Evolutionary conservation across 768 basidiomycete species (phyloP), one percentile per base, ranked within the genome.

Genomic region (Tricholoma saponaceum): DNA sequence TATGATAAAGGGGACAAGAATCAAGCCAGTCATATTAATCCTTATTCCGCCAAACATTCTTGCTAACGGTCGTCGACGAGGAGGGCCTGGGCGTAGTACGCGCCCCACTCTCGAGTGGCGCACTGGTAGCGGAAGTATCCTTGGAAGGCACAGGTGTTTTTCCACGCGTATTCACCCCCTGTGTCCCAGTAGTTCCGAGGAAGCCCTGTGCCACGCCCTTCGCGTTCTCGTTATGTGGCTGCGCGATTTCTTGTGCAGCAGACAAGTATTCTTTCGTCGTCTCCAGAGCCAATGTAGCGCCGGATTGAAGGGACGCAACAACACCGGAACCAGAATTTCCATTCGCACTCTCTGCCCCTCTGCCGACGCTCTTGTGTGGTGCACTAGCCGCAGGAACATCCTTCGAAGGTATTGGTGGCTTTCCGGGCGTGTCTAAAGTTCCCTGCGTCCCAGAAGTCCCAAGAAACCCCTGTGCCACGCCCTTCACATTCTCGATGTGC

Each of bases 331-430:
- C 65, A 33, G 9, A 58, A 51, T 52, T 55, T 57, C 28, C 37
- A 23, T 18, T 57, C 47, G 52, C 64, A 18, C 62, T 62, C 43
- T 55, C 61, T 16, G 39, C 57, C n/a, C 55, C 57, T 58, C 57
- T n/a, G n/a, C n/a, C n/a, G n/a, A n/a, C 76, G 35, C 71, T 77
- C 67, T 81, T 75, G 18, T 79, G 62, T 0, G 75, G 74, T 9
- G 76, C 74, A 20, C 67, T 76, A 2, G 71, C 74, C 1, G 77
- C 64, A 9, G 76, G 74, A 14, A 76, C 65, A 52, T 64, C 65
- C 4, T 61, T 62, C 7, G 62, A 61, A 20, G 62, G 61, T 18
- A 63, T 64, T 5, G 63, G 61, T 49, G 63, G 20, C 8, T 43
- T 37, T 14, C 54, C 58, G 35, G 30, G 35, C 41, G 39, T 25